Base-by-base conservation (phyloP, 345 rosid genomes). In the Trapa incisa region DNA sequence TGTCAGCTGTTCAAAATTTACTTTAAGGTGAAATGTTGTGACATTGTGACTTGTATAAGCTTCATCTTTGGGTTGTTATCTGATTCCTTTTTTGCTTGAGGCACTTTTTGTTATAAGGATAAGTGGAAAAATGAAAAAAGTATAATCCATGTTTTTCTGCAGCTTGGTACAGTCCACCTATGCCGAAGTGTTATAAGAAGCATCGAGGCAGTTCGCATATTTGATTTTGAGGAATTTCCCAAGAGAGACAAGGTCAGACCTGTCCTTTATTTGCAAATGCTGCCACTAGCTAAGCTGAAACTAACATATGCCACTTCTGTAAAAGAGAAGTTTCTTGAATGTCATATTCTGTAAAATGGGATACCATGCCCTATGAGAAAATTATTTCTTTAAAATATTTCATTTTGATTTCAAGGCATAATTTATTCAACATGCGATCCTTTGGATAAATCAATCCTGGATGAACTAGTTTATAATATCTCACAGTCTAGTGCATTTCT, bases 91-190 rank as follows among this genome's bases (percentile, higher is more conserved):
- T 45, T 41, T 65, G 37, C 37, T 47, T 29, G 54, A 43, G 33
- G 54, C 53, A 15, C 33, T 29, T 57, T 33, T 8, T 5, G 3
- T 1, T 10, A n/a, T n/a, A n/a, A n/a, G 8, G 61, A 37, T 5
- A 32, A n/a, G 7, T 15, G 32, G 10, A 9, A 57, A 15, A 48
- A 47, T 4, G 6, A 16, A n/a, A 32, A 50, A 16, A 48, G 2
- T 32, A 37, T 15, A 33, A 47, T 32, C 37, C 4, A 56, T 50
- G 17, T 61, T 61, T 41, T 60, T 10, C 79, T 69, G 77, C 93
- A 94, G 99, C 99, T 94, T 68, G 99, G 99, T 68, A 94, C 96
- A 4, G 97, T 91, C 76, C 87, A 94, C 77, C 97, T 91, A 64
- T 91, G 96, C 74, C 85, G 99, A 71, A 94, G 99, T 87, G 96